Evolutionary conservation across 495 filamentous ascomycete genomes (phyloP), one percentile per base, ranked within the genome.

Genomic region (Lasiosphaeris hirsuta): DNA sequence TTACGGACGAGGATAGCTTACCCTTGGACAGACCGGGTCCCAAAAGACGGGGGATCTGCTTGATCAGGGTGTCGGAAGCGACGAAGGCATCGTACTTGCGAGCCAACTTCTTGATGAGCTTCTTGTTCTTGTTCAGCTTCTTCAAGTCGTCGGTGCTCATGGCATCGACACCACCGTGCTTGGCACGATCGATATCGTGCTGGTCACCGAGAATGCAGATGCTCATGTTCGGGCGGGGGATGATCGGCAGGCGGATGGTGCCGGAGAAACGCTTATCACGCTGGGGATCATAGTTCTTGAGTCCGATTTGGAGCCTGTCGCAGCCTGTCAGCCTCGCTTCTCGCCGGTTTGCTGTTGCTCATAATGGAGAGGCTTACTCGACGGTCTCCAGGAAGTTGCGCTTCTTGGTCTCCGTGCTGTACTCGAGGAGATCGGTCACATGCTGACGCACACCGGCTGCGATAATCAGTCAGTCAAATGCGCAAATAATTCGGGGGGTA

Each of bases 111-210:
- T 98, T 98, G 87, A 98, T 97, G 67, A 98, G 86, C 86, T 98
- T 98, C 88, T 98, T 98, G 89, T 98, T 98, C 89, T 97, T 98
- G 86, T 98, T 98, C 63, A 98, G 89, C 87, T 98, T 98, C 89
- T 97, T 97, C 76, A 98, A 80, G 78, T 98, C 94, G 68, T 98
- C 94, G 60, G 89, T 78, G 71, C 89, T 94, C 92, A 97, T 97
- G 78, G 92, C 91, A 66, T 98, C 94, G 64, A 96, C 83, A 69
- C 90, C 90, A 69, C 90, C 89, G 81, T 98, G 94, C 86, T 98
- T 98, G 61, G 94, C 92, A 80, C 94, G 90, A 75, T 98, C 94
- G 71, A 98, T 96, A 86, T 98, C 94, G 83, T 97, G 92, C 84
- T 98, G 94, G 84, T 98, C 94, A 86, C 94, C 94, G 64, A 98